Evolutionary conservation across 495 filamentous ascomycete species (phyloP).

Genomic region (Cercophora newfieldiana): DNA sequence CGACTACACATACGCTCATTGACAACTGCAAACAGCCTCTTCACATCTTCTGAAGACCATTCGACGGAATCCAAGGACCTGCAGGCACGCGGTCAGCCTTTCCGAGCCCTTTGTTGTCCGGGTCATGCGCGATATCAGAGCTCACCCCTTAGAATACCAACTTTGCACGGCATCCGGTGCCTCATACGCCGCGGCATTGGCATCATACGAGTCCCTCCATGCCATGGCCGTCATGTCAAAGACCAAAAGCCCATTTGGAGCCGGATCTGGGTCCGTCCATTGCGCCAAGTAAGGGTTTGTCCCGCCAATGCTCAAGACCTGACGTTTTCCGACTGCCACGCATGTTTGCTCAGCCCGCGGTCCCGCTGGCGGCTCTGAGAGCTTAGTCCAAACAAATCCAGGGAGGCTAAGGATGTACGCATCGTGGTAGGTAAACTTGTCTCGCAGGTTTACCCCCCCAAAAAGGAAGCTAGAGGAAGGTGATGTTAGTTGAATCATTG

Average conservation of each 20-base stretch:
- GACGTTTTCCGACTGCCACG: slow-evolving; percentile 38
- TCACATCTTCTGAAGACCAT: slow-evolving; percentile 17
- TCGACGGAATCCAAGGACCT: background rate
- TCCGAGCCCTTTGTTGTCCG: too few species aligned
- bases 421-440: slow-evolving; percentile 22
- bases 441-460: slow-evolving; percentile 30
- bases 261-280: slow-evolving; percentile 4
- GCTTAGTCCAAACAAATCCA: slow-evolving; percentile 46
- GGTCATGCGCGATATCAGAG: too few species aligned
- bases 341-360: slow-evolving; percentile 34
- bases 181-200: slow-evolving; percentile 11
- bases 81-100: too few species aligned
- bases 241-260: slow-evolving; percentile 13
- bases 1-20: background rate
- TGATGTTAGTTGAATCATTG: slow-evolving; percentile 12
- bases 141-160: slow-evolving; percentile 7
- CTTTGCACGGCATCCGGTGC: slow-evolving; percentile 8
- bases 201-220: slow-evolving; percentile 17
- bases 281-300: background rate
- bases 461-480: slow-evolving; percentile 33
- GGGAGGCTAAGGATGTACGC: slow-evolving; percentile 47
- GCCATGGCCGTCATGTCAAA: slow-evolving; percentile 22
- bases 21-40: slow-evolving; percentile 13
- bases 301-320: slow-evolving; percentile 36
- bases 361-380: slow-evolving; percentile 22